Evolutionary conservation across 2,329 filamentous ascomycete species (phyloP), one percentile per base, ranked within the genome.

Genomic region (Microthyrium microscopicum): DNA sequence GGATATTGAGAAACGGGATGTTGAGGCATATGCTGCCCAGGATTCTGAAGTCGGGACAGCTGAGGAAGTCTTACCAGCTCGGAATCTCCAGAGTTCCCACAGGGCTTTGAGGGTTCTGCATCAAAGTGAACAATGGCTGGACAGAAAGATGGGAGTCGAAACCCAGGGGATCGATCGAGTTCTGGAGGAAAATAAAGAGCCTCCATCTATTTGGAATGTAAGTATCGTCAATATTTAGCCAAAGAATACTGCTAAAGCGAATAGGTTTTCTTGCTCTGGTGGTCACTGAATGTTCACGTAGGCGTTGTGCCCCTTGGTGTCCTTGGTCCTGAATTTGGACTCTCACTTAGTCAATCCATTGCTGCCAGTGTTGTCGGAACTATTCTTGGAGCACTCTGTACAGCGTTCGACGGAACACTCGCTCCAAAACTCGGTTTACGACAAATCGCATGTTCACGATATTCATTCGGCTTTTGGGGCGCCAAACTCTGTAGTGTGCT

Each of bases 381-480:
- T 8, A 39, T 60, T 26, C 41, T 60, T 3, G 58, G 58, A 29
- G 51, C 54, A 20, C 40, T 57, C 2, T 55, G 54, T 27, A 55
- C 57, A 2, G 51, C 55, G 3, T 60, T 52, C 31, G 51, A 47
- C 25, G 57, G 56, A 33, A 60, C 55, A 7, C 50, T 61, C 20
- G 57, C 57, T 33, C 55, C 57, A 16, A 56, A 53, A 29, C 54
- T 56, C 38, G 47, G 50, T 36, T 46, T 64, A 16, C 52, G 61
- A 30, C 55, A 60, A 35, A 61, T 64, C 30, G 49, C 49, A 2
- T 52, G 58, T 20, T 54, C 56, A 31, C 50, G 60, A 31, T 62
- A 60, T 41, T 59, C 57, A n/a, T 61, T 64, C 37, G 61, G 61
- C n/a, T 64, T 60, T 54, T 64, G 53, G 39, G 60, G 60, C 12